A percentile compares a stretch with the other conserved stretches of the same genome.
phyloP scores from a whole-genome alignment of 768 basidiomycete species.

The Pisolithus microcarpus region DNA sequence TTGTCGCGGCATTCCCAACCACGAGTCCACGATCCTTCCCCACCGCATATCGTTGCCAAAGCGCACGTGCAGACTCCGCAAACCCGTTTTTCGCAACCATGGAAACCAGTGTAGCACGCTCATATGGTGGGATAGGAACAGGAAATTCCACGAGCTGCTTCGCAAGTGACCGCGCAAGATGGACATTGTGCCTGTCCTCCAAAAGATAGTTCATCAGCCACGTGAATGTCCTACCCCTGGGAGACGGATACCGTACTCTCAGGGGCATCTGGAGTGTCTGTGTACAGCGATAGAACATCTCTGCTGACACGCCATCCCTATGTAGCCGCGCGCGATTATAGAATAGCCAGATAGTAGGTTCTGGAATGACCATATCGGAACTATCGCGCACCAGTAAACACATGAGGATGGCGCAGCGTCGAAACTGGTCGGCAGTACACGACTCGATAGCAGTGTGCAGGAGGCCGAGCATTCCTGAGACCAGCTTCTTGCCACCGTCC shows the following conservation, averaged over 20 bases:
- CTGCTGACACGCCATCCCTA: conserved; percentile 30
- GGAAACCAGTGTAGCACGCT: conserved; percentile 45
- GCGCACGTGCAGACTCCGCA: conserved; percentile 37
- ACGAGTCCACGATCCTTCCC: conserved; percentile 37
- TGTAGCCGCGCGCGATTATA: conserved; percentile 34
- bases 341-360: conserved; percentile 38
- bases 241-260: conserved; percentile 42
- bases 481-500: conserved; percentile 10
- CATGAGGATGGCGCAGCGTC: conserved; percentile 37
- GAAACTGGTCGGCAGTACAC: conserved; percentile 31
- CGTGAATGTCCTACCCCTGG: conserved; percentile 36
- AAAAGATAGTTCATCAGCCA: conserved; percentile 50
- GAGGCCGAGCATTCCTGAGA: conserved; percentile 36
- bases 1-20: conserved; percentile 35
- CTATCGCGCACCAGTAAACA: conserved; percentile 26
- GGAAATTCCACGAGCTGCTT: conserved; percentile 39
- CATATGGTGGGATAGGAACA: conserved; percentile 35
- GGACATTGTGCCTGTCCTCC: conserved; percentile 30
- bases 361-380: conserved; percentile 32
- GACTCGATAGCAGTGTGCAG: conserved; percentile 36
- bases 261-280: conserved; percentile 27
- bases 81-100: conserved; percentile 42
- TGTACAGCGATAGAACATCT: conserved; percentile 41
- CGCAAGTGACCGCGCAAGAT: conserved; percentile 45
- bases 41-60: conserved; percentile 52